Evolutionary conservation across 1,139 yeast genomes (phyloP), one percentile per base, ranked within the genome.

Genomic region (Nakaseomyces sp.): DNA sequence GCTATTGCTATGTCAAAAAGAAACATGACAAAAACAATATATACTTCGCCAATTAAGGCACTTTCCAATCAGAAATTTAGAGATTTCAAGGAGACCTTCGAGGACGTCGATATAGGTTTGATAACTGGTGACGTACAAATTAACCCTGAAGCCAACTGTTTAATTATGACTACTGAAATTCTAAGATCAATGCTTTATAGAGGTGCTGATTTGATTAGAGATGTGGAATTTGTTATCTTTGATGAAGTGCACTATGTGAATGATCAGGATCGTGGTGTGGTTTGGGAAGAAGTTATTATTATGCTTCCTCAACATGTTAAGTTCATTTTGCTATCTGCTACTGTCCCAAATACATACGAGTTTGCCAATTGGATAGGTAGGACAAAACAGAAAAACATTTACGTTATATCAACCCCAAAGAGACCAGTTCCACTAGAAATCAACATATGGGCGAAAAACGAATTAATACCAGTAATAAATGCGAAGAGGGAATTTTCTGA

Each of bases 291-390:
- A 64, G 95, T 93, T 7, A 91, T 91, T 49, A 91, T 91, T 53
- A 80, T 91, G 87, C 71, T 91, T 38, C 99, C 99, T 1, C 96
- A 89, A 51, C 95, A 89, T 64, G 95, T 91, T 43, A 88, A 86
- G 55, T 84, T 84, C 58, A 87, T 89, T 48, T 70, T 89, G 44
- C 68, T 89, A 37, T 88, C 96, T 3, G 98, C 98, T 2, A 91
- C 99, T 0, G 96, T 91, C 10, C 98, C 99, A 6, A 91, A 91
- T 61, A 93, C 98, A 0, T 85, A 79, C 70, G 99, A 91, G 60
- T 91, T 91, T 70, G 99, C 98, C 13, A 88, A 84, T 58, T 91
- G 99, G 99, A 89, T 91, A 15, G 96, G 98, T 18, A 75, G 98
- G 64, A 91, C 98, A 0, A 91, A 91, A 61, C 93, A 86, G 54